Evolutionary conservation across 352 stramenopile species (phyloP), one percentile per base, ranked within the genome.

Genomic region (Globisporangium acanthophoron): DNA sequence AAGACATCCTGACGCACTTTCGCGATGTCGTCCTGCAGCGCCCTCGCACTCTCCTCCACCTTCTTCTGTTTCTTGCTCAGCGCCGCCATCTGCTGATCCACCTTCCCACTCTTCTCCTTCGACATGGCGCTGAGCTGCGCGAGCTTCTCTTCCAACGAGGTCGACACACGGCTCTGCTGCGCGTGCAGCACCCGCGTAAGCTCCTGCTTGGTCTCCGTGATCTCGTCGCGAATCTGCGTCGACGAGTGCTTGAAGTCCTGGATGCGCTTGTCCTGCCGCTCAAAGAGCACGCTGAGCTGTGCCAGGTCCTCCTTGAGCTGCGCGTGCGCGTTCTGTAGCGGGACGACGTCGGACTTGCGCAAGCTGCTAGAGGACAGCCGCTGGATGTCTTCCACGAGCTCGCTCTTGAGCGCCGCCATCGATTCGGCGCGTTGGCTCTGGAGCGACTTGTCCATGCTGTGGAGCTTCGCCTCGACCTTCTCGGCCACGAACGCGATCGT

Each of bases 401-500:
- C 79, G 44, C 54, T 79, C 54, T 84, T 88, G 3, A 92, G 54
- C 31, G 72, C 54, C 0, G 66, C 62, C 5, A 88, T 53, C 44
- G 78, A 66, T 16, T 87, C 78, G 33, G 76, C 71, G 20, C 74
- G 79, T 50, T 90, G 76, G 35, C 59, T 78, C 41, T 68, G 65
- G 1, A 67, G 43, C 21, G 74, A 65, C 52, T 87, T 86, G 56
- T 92, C 79, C 5, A 88, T 24, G 5, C 52, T 61, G 29, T 85
- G 72, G 2, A 78, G 37, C 66, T 89, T 93, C 41, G 67, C 68
- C 52, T 93, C 84, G 40, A 90, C 67, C 61, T 90, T 90, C 37
- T 91, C 78, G 18, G 67, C 75, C 61, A 79, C 71, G 56, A 82
- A 78, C 12, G 71, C 62, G 8, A 90, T 56, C 41, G 70, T 89